Evolutionary conservation across 202 grass and related monocot genomes (phyloP).

Genomic region (Carex arenaria): DNA sequence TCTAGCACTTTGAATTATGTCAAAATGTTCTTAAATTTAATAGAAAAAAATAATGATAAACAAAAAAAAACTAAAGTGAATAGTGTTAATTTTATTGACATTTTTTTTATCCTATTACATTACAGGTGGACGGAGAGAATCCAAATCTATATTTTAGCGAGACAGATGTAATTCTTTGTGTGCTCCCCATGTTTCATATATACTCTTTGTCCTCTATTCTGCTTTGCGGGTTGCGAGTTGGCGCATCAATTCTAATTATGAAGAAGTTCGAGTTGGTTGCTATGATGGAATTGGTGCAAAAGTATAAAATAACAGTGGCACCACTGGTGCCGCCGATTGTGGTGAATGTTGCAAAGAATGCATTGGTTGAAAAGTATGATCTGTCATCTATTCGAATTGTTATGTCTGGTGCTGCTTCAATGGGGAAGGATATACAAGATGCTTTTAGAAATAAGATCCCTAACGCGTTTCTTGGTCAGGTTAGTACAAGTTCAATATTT

Average conservation of each 20-base stretch:
- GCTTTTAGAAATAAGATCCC: slow-evolving; percentile 65
- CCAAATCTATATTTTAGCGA: slow-evolving; percentile 45
- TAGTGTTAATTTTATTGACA: background rate
- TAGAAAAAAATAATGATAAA: background rate
- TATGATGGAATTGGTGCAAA: slow-evolving; percentile 56
- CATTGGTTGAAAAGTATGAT: slow-evolving; percentile 30
- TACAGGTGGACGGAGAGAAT: slow-evolving; percentile 62
- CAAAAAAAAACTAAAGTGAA: background rate
- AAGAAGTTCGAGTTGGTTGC: slow-evolving; percentile 49
- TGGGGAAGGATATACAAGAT: slow-evolving; percentile 82
- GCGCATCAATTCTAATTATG: slow-evolving; percentile 58
- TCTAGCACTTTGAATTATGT: background rate
- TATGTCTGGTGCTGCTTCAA: slow-evolving; percentile 72
- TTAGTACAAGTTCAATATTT: background rate
- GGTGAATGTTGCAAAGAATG: slow-evolving; percentile 54
- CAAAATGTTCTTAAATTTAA: background rate
- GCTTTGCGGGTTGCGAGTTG: slow-evolving; percentile 57
- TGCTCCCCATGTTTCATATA: slow-evolving; percentile 78
- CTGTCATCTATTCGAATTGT: slow-evolving; percentile 64
- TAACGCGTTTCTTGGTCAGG: slow-evolving; percentile 64
- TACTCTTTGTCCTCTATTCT: slow-evolving; percentile 69
- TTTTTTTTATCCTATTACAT: background rate
- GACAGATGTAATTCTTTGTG: slow-evolving; percentile 63
- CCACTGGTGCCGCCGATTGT: slow-evolving; percentile 77
- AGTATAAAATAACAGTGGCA: slow-evolving; percentile 40